phyloP scores from a whole-genome alignment of 2,329 filamentous ascomycete species.

The Cercospora sp. region DNA sequence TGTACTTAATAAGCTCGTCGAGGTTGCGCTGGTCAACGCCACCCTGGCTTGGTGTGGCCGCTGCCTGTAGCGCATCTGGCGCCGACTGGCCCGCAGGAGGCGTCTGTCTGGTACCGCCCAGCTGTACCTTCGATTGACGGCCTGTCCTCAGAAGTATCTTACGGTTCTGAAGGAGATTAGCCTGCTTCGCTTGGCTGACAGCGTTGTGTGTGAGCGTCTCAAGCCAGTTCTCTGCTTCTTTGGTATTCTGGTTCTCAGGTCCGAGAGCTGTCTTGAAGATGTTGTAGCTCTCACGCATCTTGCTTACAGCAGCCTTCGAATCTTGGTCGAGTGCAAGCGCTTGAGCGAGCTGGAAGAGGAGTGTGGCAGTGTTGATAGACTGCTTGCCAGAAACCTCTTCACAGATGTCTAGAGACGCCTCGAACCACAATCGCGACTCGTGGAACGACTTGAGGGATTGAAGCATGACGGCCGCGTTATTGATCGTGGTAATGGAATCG shows the following conservation, averaged over 20 bases:
- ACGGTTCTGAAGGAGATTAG: slow-evolving; percentile 48
- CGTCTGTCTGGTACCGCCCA: slow-evolving; percentile 59
- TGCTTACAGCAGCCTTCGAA: slow-evolving; percentile 82
- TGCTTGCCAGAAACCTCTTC: slow-evolving; percentile 85
- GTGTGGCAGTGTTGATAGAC: slow-evolving; percentile 88
- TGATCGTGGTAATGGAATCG: slow-evolving; percentile 96
- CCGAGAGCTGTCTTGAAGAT: slow-evolving; percentile 90
- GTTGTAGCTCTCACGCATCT: slow-evolving; percentile 95
- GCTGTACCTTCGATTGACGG: slow-evolving; percentile 51
- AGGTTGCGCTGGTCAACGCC: slow-evolving; percentile 67
- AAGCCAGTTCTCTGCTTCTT: slow-evolving; percentile 95
- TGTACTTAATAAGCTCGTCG: slow-evolving; percentile 90
- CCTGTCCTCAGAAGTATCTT: slow-evolving; percentile 31
- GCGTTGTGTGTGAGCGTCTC: slow-evolving; percentile 95
- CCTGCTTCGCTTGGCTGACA: slow-evolving; percentile 88
- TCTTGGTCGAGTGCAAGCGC: slow-evolving; percentile 94
- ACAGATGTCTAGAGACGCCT: slow-evolving; percentile 84
- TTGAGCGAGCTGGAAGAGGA: slow-evolving; percentile 96
- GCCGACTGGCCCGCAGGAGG: slow-evolving; percentile 52
- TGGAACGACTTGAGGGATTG: slow-evolving; percentile 93
- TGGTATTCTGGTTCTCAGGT: slow-evolving; percentile 91
- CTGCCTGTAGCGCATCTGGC: slow-evolving; percentile 14
- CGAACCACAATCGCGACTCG: slow-evolving; percentile 95
- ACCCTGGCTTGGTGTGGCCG: slow-evolving; percentile 15
- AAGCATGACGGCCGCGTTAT: slow-evolving; percentile 98